Evolutionary conservation across 352 stramenopile species (phyloP).

Genomic region (Globisporangium radiosum): DNA sequence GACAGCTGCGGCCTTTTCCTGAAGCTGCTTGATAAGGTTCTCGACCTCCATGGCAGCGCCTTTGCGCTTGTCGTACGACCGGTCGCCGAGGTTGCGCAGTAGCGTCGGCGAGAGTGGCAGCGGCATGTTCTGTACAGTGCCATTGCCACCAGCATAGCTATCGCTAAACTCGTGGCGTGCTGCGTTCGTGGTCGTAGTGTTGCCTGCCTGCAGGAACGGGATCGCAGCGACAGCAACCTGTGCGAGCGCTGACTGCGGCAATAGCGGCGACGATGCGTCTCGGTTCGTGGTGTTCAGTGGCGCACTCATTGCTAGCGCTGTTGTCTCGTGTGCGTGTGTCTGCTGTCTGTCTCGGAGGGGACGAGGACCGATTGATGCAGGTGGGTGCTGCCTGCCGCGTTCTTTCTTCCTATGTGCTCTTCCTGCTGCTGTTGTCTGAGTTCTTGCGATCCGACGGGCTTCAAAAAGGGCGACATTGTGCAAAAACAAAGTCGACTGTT

Average conservation of each 20-base stretch:
- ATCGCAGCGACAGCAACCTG: slow-evolving; percentile 41
- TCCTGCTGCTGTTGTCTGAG: background rate
- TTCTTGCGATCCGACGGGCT: too few relatives aligned
- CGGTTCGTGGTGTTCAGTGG: slow-evolving; percentile 3
- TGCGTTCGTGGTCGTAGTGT: background rate
- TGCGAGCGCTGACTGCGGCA: slow-evolving; percentile 51
- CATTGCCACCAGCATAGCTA: background rate
- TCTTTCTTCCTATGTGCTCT: background rate
- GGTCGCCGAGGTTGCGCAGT: slow-evolving; percentile 92
- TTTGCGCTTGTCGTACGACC: slow-evolving; percentile 99
- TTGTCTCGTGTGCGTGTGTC: background rate
- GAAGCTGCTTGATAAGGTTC: slow-evolving; percentile 96
- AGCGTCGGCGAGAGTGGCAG: slow-evolving; percentile 71
- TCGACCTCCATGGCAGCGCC: slow-evolving; percentile 98
- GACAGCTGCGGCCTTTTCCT: slow-evolving; percentile 87
- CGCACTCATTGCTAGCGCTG: slow-evolving; percentile 1
- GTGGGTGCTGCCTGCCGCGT: background rate
- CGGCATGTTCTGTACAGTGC: slow-evolving; percentile 26
- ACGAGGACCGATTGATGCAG: background rate
- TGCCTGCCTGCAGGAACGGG: slow-evolving; percentile 29
- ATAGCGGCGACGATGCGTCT: slow-evolving; percentile 31
- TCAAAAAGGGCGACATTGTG: too few relatives aligned
- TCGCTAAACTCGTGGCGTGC: background rate
- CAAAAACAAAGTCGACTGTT: too few relatives aligned
- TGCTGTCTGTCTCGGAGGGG: background rate